Percentiles rank a stretch among this genome's conserved stretches.
Conservation (phyloP, 148 eudicot species). For the Drosera capensis region DNA sequence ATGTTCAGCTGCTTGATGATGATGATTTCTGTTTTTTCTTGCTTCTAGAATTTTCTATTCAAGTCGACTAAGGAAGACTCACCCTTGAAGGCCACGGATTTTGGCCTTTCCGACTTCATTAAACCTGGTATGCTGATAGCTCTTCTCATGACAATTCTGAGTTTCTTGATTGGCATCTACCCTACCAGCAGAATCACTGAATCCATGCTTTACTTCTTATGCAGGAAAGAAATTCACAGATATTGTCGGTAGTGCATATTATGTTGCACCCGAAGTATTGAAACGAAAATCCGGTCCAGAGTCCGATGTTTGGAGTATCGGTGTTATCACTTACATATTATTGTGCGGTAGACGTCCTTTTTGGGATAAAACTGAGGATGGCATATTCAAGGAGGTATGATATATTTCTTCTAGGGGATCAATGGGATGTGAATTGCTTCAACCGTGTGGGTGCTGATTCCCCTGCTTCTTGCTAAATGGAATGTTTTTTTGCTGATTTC, state of each 20-base stretch:
- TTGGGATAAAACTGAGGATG: conserved; percentile 99
- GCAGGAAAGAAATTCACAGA: conserved; percentile 80
- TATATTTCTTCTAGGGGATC: not conserved
- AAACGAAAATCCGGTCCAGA: conserved; percentile 92
- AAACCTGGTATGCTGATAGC: conserved; percentile 48
- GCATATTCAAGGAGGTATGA: conserved; percentile 81
- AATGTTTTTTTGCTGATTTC: not conserved
- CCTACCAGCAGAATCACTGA: too few relatives aligned
- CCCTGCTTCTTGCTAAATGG: conserved; percentile 1
- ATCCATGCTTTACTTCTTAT: too few relatives aligned
- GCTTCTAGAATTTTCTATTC: conserved; percentile 74
- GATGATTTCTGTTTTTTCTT: conserved; percentile 5
- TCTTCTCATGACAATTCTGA: not conserved
- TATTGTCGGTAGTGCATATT: conserved; percentile 96
- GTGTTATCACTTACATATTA: conserved; percentile 91
- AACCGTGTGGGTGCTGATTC: too few relatives aligned
- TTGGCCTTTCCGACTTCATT: conserved; percentile 90
- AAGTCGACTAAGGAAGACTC: conserved; percentile 66
- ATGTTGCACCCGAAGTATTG: conserved; percentile 97
- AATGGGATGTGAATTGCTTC: too few relatives aligned
- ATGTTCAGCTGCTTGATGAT: too few relatives aligned
- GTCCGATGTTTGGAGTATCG: conserved; percentile 99
- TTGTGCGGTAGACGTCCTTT: conserved; percentile 97
- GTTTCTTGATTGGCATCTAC: too few relatives aligned
- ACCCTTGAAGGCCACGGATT: conserved; percentile 84